Evolutionary conservation across 2,329 filamentous ascomycete species (phyloP).

Genomic region (Colletotrichum abscissum): DNA sequence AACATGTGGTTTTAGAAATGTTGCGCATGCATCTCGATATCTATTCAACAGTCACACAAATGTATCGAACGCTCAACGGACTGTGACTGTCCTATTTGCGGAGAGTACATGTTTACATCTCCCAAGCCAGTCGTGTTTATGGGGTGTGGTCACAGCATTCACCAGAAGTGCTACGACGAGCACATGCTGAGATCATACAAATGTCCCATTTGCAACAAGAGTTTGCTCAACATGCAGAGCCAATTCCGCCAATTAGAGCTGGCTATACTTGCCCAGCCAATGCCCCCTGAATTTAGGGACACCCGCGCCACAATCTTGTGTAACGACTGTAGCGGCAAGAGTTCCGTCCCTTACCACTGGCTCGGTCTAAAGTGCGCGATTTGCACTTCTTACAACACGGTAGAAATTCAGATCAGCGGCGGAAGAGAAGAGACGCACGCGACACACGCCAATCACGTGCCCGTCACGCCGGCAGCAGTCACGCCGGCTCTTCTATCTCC

Average conservation of each 20-base stretch:
- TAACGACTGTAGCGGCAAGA: conserved; percentile 93
- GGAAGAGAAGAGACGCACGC: conserved; percentile 34
- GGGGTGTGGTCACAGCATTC: conserved; percentile 95
- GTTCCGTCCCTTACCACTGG: conserved; percentile 92
- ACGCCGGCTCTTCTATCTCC: neutral
- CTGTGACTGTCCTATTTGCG: conserved; percentile 96
- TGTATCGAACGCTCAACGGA: conserved; percentile 96
- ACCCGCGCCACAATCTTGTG: conserved; percentile 88
- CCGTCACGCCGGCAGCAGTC: neutral
- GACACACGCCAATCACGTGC: neutral
- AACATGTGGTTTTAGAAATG: conserved; percentile 70
- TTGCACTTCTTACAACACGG: conserved; percentile 77
- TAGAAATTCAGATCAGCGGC: conserved; percentile 71
- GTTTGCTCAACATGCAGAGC: conserved; percentile 96
- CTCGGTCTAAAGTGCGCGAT: conserved; percentile 88
- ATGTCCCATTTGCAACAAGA: conserved; percentile 96
- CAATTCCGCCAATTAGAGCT: conserved; percentile 93
- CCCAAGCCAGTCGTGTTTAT: conserved; percentile 91
- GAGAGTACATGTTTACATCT: conserved; percentile 96
- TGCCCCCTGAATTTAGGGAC: conserved; percentile 85
- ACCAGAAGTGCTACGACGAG: conserved; percentile 87
- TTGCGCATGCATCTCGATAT: conserved; percentile 92
- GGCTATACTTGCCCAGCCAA: conserved; percentile 88
- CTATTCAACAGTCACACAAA: conserved; percentile 85
- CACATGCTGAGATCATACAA: conserved; percentile 93